A percentile compares a stretch with the other conserved stretches of the same genome.
phyloP scores from a whole-genome alignment of 306 rosid species.

The Senna siamea region DNA sequence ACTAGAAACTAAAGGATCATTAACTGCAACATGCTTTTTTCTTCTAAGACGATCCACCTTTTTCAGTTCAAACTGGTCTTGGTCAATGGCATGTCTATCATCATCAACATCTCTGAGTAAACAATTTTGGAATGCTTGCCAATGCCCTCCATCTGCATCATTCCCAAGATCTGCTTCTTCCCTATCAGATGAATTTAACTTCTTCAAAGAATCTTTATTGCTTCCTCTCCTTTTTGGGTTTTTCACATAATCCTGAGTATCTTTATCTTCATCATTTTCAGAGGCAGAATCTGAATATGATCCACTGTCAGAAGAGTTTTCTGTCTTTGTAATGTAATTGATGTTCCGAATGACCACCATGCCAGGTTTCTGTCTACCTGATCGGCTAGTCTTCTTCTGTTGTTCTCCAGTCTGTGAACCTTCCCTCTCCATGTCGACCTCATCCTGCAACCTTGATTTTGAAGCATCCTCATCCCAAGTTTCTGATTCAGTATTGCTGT shows the following conservation, averaged over 20 bases:
- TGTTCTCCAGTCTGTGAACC: slow-evolving; percentile 55
- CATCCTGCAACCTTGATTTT: slow-evolving; percentile 59
- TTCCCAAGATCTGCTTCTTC: slow-evolving; percentile 54
- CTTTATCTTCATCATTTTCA: slow-evolving; percentile 62
- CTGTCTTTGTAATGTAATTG: slow-evolving; percentile 81
- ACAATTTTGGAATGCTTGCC: slow-evolving; percentile 93
- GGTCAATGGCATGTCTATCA: slow-evolving; percentile 64
- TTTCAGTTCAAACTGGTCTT: slow-evolving; percentile 63
- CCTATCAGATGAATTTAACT: slow-evolving; percentile 47
- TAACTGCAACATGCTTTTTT: slow-evolving; percentile 48
- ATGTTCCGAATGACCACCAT: slow-evolving; percentile 88
- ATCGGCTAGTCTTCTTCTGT: slow-evolving; percentile 65
- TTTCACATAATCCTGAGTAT: slow-evolving; percentile 49
- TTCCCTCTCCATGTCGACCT: slow-evolving; percentile 60
- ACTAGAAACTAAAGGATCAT: slow-evolving; percentile 73
- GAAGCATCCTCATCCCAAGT: slow-evolving; percentile 58
- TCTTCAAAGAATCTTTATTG: slow-evolving; percentile 50
- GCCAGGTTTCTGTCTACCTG: slow-evolving; percentile 71
- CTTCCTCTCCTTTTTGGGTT: slow-evolving; percentile 59
- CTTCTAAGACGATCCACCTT: slow-evolving; percentile 52
- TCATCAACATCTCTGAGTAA: slow-evolving; percentile 90
- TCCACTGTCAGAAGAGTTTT: slow-evolving; percentile 67
- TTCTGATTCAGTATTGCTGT: slow-evolving; percentile 65
- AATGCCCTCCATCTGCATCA: slow-evolving; percentile 72
- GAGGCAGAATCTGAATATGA: slow-evolving; percentile 66